Evolutionary conservation across 306 rosid genomes (phyloP).

Genomic region (Cucurbita pepo): DNA sequence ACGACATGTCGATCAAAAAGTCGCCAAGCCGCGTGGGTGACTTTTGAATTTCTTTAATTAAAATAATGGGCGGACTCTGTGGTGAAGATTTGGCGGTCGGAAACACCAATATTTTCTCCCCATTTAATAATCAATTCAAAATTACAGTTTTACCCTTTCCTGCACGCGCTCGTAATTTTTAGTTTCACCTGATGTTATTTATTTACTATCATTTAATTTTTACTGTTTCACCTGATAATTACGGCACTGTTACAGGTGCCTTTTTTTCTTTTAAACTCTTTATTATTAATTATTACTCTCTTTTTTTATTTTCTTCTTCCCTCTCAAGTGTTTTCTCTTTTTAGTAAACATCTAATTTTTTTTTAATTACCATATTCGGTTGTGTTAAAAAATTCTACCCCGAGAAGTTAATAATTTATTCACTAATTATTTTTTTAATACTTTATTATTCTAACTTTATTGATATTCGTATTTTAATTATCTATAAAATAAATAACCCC

Average conservation of each 20-base stretch:
- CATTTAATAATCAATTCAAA: no score
- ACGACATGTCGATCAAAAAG: not conserved
- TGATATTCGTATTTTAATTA: no score
- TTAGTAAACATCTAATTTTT: not conserved
- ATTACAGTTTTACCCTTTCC: no score
- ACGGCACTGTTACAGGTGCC: not conserved
- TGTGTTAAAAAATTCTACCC: no score
- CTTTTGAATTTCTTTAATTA: not conserved
- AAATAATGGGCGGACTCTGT: constrained; percentile 10
- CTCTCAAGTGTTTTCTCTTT: not conserved
- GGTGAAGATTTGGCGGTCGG: constrained; percentile 52
- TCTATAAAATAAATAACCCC: no score
- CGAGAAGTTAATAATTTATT: no score
- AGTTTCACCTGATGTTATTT: not conserved
- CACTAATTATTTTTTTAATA: no score
- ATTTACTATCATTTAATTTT: not conserved
- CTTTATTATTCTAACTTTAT: no score
- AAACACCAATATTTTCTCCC: not conserved
- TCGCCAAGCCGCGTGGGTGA: constrained; percentile 3
- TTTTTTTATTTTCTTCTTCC: not conserved
- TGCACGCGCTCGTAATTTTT: constrained; percentile 7
- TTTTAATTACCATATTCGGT: no score
- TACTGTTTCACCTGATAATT: not conserved
- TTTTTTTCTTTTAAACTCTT: not conserved
- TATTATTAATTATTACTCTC: not conserved